These are phyloP conservation scores for Sambucus nigra DNA, from an alignment of 129 eudicot genomes.

Conservation along the genomic window DNA sequence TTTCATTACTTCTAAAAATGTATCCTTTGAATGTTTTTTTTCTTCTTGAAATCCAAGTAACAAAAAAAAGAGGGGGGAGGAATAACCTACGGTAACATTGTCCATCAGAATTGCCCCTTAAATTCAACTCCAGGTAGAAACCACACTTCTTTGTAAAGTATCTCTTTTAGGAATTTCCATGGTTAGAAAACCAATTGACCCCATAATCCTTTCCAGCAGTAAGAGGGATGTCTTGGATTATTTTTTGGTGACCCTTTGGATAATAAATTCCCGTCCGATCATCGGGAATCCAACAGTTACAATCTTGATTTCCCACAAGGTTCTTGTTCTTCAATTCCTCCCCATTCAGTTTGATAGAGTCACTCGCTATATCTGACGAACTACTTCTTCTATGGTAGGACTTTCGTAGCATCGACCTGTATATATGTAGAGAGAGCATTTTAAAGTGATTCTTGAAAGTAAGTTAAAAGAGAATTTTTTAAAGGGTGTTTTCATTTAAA, in stretches of 20 bases:
- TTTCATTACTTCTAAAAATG: no score
- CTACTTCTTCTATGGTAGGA: conserved; percentile 49
- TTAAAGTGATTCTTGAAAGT: no score
- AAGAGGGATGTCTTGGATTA: conserved; percentile 43
- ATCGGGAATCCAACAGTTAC: conserved; percentile 42
- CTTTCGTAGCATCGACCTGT: conserved; percentile 46
- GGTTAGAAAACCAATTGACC: conserved; percentile 47
- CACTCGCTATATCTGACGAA: conserved; percentile 21
- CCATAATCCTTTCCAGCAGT: conserved; percentile 42
- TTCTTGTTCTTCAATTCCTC: conserved; percentile 41
- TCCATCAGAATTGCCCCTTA: no score
- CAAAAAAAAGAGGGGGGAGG: no score
- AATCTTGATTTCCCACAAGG: background rate
- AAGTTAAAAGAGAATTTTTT: no score
- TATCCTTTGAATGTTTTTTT: no score
- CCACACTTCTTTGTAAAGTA: no score
- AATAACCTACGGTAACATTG: no score
- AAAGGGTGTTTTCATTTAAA: no score
- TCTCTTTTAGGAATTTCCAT: conserved; percentile 8
- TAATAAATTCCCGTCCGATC: conserved; percentile 63
- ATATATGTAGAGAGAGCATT: no score
- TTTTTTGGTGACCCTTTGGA: conserved; percentile 68
- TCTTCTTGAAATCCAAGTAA: no score
- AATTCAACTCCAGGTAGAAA: no score
- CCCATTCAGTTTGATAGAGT: conserved; percentile 22